Percentiles rank a stretch among this genome's conserved stretches.
These are phyloP conservation scores for Suillus americanus DNA, from an alignment of 768 basidiomycete genomes.

Conservation along the genomic window DNA sequence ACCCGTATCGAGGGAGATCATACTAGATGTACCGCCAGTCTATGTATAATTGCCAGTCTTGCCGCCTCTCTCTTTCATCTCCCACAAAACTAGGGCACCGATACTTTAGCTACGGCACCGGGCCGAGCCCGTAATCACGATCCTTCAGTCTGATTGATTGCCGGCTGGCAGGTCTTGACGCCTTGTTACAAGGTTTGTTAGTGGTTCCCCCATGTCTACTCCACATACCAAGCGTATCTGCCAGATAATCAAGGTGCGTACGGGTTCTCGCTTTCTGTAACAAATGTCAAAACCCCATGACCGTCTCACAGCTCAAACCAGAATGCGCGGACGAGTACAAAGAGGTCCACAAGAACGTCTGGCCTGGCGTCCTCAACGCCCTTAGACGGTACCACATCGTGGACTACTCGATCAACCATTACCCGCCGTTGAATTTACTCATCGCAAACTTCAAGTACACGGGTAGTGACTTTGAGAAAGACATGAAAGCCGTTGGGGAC, in stretches of 20 bases:
- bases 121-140: not conserved
- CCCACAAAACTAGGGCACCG: not conserved
- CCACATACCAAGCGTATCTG: slow-evolving; percentile 54
- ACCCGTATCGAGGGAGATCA: not conserved
- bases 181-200: not conserved
- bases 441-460: slow-evolving; percentile 79
- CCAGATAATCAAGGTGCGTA: slow-evolving; percentile 65
- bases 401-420: slow-evolving; percentile 78
- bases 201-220: not conserved
- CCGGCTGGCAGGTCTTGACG: not conserved
- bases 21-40: not conserved
- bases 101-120: not conserved
- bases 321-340: slow-evolving; percentile 51
- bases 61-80: not conserved
- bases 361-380: slow-evolving; percentile 68
- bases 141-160: not conserved
- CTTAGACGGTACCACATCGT: slow-evolving; percentile 60
- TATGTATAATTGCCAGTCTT: not conserved
- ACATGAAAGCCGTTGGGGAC: slow-evolving; percentile 62
- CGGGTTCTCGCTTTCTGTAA: not conserved
- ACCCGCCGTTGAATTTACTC: slow-evolving; percentile 61
- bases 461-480: slow-evolving; percentile 60
- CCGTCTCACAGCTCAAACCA: slow-evolving; percentile 50
- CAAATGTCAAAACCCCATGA: not conserved
- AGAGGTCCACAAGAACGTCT: slow-evolving; percentile 59